phyloP scores from a whole-genome alignment of 78 protist species.

The Dictyostelium capitatum region DNA sequence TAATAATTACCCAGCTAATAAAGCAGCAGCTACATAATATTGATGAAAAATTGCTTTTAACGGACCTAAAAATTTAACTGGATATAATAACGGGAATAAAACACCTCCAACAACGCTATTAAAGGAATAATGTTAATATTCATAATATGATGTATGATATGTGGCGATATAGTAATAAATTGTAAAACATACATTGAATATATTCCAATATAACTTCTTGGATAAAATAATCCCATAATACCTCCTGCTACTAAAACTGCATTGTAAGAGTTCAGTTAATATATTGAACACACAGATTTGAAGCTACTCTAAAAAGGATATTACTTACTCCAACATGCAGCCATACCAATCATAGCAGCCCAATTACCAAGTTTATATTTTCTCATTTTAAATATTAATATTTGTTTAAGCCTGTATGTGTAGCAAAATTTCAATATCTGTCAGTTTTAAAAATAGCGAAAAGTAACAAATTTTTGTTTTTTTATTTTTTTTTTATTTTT shows the following conservation, averaged over 20 bases:
- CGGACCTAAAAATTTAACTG: slow-evolving; percentile 48
- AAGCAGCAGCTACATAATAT: slow-evolving; percentile 26
- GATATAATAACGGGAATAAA: slow-evolving; percentile 61
- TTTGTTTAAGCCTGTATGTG: too few relatives aligned
- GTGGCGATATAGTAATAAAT: background rate
- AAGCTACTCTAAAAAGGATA: background rate
- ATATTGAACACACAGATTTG: background rate
- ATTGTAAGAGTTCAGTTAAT: background rate
- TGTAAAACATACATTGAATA: slow-evolving; percentile 56
- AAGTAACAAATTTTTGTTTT: too few relatives aligned
- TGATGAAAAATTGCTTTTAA: slow-evolving; percentile 76
- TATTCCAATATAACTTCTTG: slow-evolving; percentile 31
- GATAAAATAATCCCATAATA: slow-evolving; percentile 40
- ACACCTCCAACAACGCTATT: slow-evolving; percentile 56
- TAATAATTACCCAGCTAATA: background rate
- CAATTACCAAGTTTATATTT: slow-evolving; percentile 67
- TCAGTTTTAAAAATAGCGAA: too few relatives aligned
- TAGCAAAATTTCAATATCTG: too few relatives aligned
- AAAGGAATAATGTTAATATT: background rate
- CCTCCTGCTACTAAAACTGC: slow-evolving; percentile 56
- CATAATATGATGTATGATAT: too few relatives aligned
- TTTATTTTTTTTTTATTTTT: too few relatives aligned
- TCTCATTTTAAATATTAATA: slow-evolving; percentile 13
- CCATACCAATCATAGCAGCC: slow-evolving; percentile 76
- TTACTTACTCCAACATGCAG: slow-evolving; percentile 33